Percentiles rank a stretch among this genome's conserved stretches.
Evolutionary conservation across 495 filamentous ascomycete genomes (phyloP).

Genomic region (Neurospora sp.): DNA sequence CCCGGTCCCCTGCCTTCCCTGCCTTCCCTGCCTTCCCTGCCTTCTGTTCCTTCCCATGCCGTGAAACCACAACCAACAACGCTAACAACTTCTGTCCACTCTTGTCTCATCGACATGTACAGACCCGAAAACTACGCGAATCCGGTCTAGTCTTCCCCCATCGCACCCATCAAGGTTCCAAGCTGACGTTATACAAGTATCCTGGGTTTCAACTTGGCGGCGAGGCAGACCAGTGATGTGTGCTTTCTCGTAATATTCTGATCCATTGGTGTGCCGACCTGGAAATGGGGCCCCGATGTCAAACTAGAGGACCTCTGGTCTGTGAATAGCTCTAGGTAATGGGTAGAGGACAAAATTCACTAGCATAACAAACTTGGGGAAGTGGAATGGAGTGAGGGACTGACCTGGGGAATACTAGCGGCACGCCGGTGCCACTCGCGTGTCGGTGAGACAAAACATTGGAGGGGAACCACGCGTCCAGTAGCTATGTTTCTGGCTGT

Average conservation of each 20-base stretch:
- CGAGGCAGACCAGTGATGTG: background rate
- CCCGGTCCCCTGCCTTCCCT: background rate
- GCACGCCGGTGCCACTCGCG: background rate
- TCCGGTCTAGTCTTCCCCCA: background rate
- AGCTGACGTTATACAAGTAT: background rate
- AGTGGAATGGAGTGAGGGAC: background rate
- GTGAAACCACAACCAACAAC: background rate
- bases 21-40: background rate
- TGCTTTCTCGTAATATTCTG: background rate
- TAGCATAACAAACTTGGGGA: background rate
- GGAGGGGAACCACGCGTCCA: background rate
- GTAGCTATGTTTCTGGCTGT: background rate
- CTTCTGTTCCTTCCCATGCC: background rate
- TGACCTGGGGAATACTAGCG: background rate
- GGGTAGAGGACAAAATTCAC: background rate
- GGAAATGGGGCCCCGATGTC: background rate
- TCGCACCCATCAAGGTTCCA: background rate
- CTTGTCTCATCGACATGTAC: background rate
- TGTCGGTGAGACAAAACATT: background rate
- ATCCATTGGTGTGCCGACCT: background rate
- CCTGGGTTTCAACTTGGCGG: background rate
- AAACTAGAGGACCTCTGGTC: background rate
- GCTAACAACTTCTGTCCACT: background rate
- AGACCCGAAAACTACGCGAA: background rate
- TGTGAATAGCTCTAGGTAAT: background rate